phyloP scores from a whole-genome alignment of 2,329 filamentous ascomycete species.

The Aureobasidium pullulans region DNA sequence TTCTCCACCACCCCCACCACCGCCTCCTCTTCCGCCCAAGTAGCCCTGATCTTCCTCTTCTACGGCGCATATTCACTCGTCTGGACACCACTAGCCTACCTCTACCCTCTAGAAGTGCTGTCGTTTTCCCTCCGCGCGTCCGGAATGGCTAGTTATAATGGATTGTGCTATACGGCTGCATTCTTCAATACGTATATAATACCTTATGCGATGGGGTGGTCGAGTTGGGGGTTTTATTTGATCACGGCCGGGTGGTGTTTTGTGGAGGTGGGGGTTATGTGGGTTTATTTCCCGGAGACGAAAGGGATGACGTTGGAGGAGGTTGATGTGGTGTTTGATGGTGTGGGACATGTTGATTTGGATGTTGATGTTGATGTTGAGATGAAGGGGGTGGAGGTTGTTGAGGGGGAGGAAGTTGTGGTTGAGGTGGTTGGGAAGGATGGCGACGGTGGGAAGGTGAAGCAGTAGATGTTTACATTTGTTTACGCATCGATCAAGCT shows the following conservation, averaged over 20 bases:
- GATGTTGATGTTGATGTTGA: too few relatives aligned
- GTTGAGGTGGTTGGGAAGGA: too few relatives aligned
- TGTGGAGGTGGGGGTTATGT: not conserved
- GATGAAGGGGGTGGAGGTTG: too few relatives aligned
- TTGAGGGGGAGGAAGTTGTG: too few relatives aligned
- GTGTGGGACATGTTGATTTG: not conserved
- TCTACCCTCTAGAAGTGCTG: conserved; percentile 44
- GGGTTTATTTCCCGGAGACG: not conserved
- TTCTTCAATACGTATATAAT: not conserved
- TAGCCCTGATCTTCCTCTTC: conserved; percentile 46
- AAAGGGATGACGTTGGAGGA: not conserved
- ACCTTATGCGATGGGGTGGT: not conserved
- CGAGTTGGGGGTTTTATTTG: not conserved
- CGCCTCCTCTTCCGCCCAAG: conserved; percentile 35
- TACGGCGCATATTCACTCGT: conserved; percentile 45
- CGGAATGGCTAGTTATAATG: conserved; percentile 34
- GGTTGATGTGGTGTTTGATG: not conserved
- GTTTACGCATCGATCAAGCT: too few relatives aligned
- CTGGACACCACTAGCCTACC: conserved; percentile 38
- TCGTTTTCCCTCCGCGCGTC: conserved; percentile 45
- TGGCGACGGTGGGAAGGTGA: too few relatives aligned
- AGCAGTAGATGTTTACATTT: too few relatives aligned
- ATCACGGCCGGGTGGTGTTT: not conserved
- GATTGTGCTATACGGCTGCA: not conserved
- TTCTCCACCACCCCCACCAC: conserved; percentile 19